Evolutionary conservation across 2,329 filamentous ascomycete genomes (phyloP).

Genomic region (Dactylonectria macrodidyma): DNA sequence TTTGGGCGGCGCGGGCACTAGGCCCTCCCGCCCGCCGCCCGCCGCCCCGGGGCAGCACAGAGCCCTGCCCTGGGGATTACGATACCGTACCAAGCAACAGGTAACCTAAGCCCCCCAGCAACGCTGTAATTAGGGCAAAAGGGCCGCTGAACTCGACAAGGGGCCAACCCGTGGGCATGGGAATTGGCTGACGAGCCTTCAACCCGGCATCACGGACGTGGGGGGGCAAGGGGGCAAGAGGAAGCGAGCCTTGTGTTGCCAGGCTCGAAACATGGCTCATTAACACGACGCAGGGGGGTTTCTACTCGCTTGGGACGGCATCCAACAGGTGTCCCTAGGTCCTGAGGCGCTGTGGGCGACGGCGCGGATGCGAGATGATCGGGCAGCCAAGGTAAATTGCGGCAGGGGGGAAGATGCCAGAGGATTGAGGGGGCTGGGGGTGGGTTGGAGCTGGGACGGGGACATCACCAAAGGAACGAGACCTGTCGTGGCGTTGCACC

Average conservation of each 20-base stretch:
- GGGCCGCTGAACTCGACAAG: neutral
- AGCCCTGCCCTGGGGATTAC: too few species aligned
- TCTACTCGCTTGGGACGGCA: constrained; percentile 6
- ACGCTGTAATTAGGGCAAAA: neutral
- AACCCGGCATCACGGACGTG: constrained; percentile 4
- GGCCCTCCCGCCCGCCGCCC: constrained; percentile 21
- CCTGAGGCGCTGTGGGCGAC: neutral
- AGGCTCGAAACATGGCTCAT: neutral
- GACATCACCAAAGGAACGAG: neutral
- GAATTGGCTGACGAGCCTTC: constrained; percentile 13
- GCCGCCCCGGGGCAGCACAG: neutral
- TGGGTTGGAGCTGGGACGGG: neutral
- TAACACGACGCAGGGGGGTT: neutral
- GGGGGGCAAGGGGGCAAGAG: neutral
- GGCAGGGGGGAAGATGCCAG: constrained; percentile 10
- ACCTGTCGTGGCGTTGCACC: constrained; percentile 19
- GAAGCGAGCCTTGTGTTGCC: neutral
- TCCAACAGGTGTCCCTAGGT: constrained; percentile 5
- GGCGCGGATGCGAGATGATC: constrained; percentile 26
- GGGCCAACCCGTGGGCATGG: neutral
- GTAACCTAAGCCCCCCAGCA: too few species aligned
- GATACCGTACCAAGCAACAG: too few species aligned
- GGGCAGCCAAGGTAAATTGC: constrained; percentile 27
- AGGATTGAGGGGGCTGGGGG: neutral
- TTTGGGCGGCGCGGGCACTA: constrained; percentile 25